Base-by-base conservation (phyloP, 1,284 basidiomycete genomes). In the Leucoagaricus sp. region DNA sequence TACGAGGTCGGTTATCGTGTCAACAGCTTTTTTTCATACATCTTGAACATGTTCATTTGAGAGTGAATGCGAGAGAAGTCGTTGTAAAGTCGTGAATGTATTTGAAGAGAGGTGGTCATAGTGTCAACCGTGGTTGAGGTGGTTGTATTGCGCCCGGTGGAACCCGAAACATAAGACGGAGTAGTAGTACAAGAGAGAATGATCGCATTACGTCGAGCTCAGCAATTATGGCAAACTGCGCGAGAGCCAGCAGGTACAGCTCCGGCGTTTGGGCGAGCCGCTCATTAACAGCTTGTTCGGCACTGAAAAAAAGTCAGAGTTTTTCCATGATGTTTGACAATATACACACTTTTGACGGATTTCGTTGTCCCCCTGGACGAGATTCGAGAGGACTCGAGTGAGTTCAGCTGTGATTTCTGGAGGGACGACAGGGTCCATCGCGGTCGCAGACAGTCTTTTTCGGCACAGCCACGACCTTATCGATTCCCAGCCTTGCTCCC, bases 161-260 rank as follows among this genome's bases (percentile, higher is more conserved):
- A 1, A 66, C 60, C 25, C 89, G 82, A 69, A 91, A 91, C 47
- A 91, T 81, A 4, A 92, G 78, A 7, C 89, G 82, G 7, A 90
- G 81, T 29, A 91, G 81, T 23, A 92, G 81, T 12, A 92, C 87
- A 31, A 91, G 76, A 1, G 89, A 89, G 69, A 92, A 92, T 0
- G 89, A 88, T 36, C 89, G 84, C 89, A 91, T 91, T 70, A 89
- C 83, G 69, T 89, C 87, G 0, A 85, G 87, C 63, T 89, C 85
- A 33, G 87, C 85, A 28, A 79, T 76, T 15, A 86, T 83, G 10
- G 89, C 83, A 60, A 90, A 90, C 70, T 91, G 87, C 1, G 86
- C 82, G 33, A 91, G 72, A 0, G 87, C 90, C 26, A 91, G 79
- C 13, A 92, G 70, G 61, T 91, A 90, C 7, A 87, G 76, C 74